Conservation (phyloP, 148 eudicot genomes). For the Cornus florida region DNA sequence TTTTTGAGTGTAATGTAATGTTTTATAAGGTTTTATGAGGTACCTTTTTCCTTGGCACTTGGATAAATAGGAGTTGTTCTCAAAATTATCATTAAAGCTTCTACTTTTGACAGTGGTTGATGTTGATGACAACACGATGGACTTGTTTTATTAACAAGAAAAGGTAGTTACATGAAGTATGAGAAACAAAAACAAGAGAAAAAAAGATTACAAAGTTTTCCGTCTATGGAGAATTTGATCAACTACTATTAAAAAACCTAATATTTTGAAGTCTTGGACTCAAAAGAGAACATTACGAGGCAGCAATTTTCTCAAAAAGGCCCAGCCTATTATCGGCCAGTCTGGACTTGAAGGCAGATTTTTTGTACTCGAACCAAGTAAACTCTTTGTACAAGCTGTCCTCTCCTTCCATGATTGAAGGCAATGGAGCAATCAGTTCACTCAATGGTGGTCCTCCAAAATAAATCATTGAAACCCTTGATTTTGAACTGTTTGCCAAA, state of each 20-base stretch:
- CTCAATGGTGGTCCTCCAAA: slow-evolving; percentile 64
- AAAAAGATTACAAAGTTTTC: background rate
- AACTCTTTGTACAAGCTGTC: slow-evolving; percentile 62
- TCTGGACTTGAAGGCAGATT: slow-evolving; percentile 43
- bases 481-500: slow-evolving; percentile 38
- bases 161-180: background rate
- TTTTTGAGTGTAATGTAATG: no score
- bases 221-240: background rate
- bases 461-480: slow-evolving; percentile 60
- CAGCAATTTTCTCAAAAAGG: slow-evolving; percentile 46
- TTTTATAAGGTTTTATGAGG: background rate
- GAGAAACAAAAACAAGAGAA: background rate
- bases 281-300: slow-evolving; percentile 13
- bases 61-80: background rate
- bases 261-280: background rate
- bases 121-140: background rate
- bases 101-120: background rate
- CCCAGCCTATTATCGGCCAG: slow-evolving; percentile 50
- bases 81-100: background rate
- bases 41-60: background rate
- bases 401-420: slow-evolving; percentile 43
- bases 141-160: slow-evolving; percentile 8
- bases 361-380: slow-evolving; percentile 64
- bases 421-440: slow-evolving; percentile 55
- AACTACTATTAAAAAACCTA: background rate